Evolutionary conservation across 2,329 filamentous ascomycete genomes (phyloP), one percentile per base, ranked within the genome.

Genomic region (Colletotrichum sojae): DNA sequence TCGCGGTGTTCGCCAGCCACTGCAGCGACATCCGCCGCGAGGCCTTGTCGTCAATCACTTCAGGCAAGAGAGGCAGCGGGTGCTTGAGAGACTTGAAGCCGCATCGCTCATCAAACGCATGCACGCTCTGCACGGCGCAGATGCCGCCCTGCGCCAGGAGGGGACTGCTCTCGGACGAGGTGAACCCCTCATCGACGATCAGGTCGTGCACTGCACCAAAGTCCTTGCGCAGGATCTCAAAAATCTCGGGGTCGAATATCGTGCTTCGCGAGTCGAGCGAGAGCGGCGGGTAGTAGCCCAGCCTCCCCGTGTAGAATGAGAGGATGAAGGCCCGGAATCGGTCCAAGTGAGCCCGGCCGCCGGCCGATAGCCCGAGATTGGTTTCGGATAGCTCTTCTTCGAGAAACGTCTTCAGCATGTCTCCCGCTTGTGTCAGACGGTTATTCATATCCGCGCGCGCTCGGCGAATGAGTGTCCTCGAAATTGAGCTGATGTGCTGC

Each of bases 121-220:
- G 82, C 4, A 95, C 82, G 58, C 89, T 90, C 73, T 94, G 91
- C 53, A 92, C 78, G 0, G 91, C 88, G 75, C 91, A 93, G 8
- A 94, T 88, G 0, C 92, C 92, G 5, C 91, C 91, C 53, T 87
- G 87, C 0, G 88, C 86, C 22, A 85, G 80, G 8, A 84, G 81
- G 1, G 89, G 86, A 60, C 83, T 84, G n/a, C 79, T 81, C 45
- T 87, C 79, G 12, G 83, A 80, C 4, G 80, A 77, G 0, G 85
- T 86, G 22, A 87, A 88, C 3, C 80, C 81, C 5, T 84, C 82
- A 73, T 96, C 92, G 0, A 91, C 91, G 0, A 96, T 83, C 55
- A 91, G 90, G 39, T 90, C 84, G 77, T 94, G 94, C 0, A 95
- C 81, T 2, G 86, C 88, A 58, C 89, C 85, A 72, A 96, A 94